Conservation (phyloP, 2,329 filamentous ascomycete genomes). For the Ophiognomonia clavigignenti-juglandacearum region DNA sequence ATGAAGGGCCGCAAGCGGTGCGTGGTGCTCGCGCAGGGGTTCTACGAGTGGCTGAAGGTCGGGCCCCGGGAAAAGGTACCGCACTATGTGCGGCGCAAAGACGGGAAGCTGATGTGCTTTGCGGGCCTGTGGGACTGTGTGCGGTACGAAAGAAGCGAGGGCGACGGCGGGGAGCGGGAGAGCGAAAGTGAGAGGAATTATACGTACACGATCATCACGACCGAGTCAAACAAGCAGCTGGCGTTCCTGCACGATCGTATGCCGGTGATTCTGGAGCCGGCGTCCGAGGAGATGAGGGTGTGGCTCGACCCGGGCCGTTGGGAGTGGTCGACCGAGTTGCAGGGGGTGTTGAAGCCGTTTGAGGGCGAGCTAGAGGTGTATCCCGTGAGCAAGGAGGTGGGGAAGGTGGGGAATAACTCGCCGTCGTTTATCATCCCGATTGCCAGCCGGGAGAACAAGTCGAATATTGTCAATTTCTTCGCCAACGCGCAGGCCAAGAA, state of each 20-base stretch:
- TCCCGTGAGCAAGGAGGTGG: constrained; percentile 81
- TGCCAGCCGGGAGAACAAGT: constrained; percentile 81
- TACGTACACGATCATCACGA: constrained; percentile 93
- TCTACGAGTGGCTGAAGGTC: constrained; percentile 93
- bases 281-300: constrained; percentile 60
- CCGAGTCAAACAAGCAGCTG: constrained; percentile 75
- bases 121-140: constrained; percentile 91
- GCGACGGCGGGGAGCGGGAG: neutral
- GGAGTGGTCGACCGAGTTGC: constrained; percentile 75
- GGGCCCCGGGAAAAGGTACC: constrained; percentile 72
- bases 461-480: constrained; percentile 93
- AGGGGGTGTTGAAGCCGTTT: constrained; percentile 74
- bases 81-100: constrained; percentile 76
- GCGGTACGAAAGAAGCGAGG: constrained; percentile 41
- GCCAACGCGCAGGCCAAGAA: constrained; percentile 48
- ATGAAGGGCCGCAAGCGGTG: constrained; percentile 92
- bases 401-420: constrained; percentile 90
- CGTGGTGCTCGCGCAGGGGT: constrained; percentile 82
- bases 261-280: constrained; percentile 84
- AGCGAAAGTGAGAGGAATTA: constrained; percentile 66
- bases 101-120: constrained; percentile 80
- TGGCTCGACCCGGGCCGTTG: constrained; percentile 74
- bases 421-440: constrained; percentile 78
- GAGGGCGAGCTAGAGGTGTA: constrained; percentile 78
- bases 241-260: constrained; percentile 90